Evolutionary conservation across 1,284 basidiomycete genomes (phyloP).

Genomic region (Fomitopsis pinicola): DNA sequence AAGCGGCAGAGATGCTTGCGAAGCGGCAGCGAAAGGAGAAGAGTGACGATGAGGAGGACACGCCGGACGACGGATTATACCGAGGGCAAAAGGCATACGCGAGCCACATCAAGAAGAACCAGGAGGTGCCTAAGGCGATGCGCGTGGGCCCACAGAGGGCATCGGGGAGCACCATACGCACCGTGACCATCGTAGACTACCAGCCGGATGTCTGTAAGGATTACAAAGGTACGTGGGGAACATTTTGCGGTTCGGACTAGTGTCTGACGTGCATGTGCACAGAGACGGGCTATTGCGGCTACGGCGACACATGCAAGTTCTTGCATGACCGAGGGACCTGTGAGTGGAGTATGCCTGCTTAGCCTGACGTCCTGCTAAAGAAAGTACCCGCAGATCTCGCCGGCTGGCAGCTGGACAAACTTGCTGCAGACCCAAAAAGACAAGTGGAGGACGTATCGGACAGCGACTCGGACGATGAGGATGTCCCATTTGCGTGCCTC

Average conservation of each 20-base stretch:
- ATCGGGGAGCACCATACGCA: conserved; percentile 83
- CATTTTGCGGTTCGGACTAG: conserved; percentile 11
- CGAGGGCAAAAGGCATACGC: conserved; percentile 82
- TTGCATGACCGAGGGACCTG: conserved; percentile 86
- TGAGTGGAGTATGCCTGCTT: conserved; percentile 35
- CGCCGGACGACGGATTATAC: conserved; percentile 85
- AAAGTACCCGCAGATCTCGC: conserved; percentile 68
- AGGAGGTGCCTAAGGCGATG: conserved; percentile 85
- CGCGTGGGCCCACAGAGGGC: conserved; percentile 81
- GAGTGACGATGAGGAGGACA: conserved; percentile 55
- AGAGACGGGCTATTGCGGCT: conserved; percentile 99
- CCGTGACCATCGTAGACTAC: conserved; percentile 95
- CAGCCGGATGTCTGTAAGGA: conserved; percentile 99
- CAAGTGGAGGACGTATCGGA: conserved; percentile 57
- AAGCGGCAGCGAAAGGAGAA: conserved; percentile 52
- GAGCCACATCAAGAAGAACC: conserved; percentile 77
- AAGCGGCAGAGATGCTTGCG: conserved; percentile 68
- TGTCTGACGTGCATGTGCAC: conserved; percentile 14
- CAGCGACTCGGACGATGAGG: conserved; percentile 58
- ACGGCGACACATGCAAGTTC: conserved; percentile 98
- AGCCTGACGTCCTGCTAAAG: conserved; percentile 2
- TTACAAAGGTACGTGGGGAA: conserved; percentile 77
- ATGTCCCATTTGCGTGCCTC: conserved; percentile 96
- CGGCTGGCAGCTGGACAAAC: conserved; percentile 96
- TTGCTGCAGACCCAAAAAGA: conserved; percentile 64